Conservation (phyloP, 345 rosid species). For the Conringia planisiliqua region DNA sequence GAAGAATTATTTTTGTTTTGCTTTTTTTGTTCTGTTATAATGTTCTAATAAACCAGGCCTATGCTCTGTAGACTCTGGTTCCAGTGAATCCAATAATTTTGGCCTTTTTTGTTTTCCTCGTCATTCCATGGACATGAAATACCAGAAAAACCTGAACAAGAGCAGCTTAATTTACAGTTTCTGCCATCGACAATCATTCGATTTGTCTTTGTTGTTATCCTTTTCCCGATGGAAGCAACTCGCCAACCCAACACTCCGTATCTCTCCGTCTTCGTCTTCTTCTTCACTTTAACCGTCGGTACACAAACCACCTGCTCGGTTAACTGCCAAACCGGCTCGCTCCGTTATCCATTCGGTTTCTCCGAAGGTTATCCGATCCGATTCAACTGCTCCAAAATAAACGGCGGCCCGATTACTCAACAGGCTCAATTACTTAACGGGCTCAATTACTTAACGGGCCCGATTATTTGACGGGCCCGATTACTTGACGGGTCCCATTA, state of each 20-base stretch:
- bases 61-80: neutral
- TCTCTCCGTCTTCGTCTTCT: neutral
- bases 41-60: neutral
- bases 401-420: no score
- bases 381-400: neutral
- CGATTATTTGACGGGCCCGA: no score
- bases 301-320: neutral
- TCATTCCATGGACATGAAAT: neutral
- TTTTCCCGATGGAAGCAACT: neutral
- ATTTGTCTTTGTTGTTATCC: neutral
- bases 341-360: slow-evolving; percentile 65
- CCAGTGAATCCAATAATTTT: neutral
- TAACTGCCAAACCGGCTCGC: slow-evolving; percentile 31
- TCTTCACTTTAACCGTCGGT: neutral
- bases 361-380: slow-evolving; percentile 47
- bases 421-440: no score
- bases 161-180: neutral
- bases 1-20: neutral
- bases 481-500: no score
- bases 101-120: no score
- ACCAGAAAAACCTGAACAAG: no score
- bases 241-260: neutral
- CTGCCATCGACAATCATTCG: neutral
- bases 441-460: no score
- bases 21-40: neutral